Conservation (phyloP, 257 asterid genomes). For the Vinca minor region DNA sequence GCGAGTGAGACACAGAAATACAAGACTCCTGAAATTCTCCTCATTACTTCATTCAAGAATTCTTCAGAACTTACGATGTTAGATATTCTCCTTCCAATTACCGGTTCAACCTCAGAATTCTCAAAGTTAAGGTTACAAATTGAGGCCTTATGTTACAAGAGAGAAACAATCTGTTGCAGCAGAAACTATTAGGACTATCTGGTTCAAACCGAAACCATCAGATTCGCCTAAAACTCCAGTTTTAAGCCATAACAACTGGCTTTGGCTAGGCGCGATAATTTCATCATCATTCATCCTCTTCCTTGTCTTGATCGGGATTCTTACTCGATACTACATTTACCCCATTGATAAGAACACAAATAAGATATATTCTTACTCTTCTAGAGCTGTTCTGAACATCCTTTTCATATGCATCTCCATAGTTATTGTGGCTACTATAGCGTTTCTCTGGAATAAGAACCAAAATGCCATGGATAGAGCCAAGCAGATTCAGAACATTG, state of each 20-base stretch:
- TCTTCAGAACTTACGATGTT: constrained; percentile 52
- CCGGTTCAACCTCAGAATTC: constrained; percentile 28
- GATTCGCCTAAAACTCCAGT: constrained; percentile 49
- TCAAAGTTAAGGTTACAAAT: constrained; percentile 35
- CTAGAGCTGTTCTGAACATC: constrained; percentile 33
- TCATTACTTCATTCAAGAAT: constrained; percentile 57
- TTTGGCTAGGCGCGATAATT: constrained; percentile 59
- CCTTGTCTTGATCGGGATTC: constrained; percentile 38
- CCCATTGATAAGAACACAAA: constrained; percentile 52
- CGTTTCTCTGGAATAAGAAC: constrained; percentile 45
- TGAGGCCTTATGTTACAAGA: constrained; percentile 62
- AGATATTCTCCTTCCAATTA: constrained; percentile 55
- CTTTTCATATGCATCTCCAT: constrained; percentile 40
- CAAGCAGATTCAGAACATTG: constrained; percentile 46
- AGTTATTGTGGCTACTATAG: constrained; percentile 28
- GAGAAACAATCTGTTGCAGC: constrained; percentile 29
- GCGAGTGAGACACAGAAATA: constrained; percentile 27
- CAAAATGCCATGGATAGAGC: constrained; percentile 23
- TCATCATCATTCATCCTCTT: constrained; percentile 48
- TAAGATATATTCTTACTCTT: constrained; percentile 28
- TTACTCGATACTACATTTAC: constrained; percentile 43
- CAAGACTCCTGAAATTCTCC: constrained; percentile 48
- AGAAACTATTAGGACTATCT: constrained; percentile 25
- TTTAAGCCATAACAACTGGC: constrained; percentile 55
- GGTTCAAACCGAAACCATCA: constrained; percentile 52